phyloP scores from a whole-genome alignment of 2,329 filamentous ascomycete genomes.

The Leptographium galeiforme region DNA sequence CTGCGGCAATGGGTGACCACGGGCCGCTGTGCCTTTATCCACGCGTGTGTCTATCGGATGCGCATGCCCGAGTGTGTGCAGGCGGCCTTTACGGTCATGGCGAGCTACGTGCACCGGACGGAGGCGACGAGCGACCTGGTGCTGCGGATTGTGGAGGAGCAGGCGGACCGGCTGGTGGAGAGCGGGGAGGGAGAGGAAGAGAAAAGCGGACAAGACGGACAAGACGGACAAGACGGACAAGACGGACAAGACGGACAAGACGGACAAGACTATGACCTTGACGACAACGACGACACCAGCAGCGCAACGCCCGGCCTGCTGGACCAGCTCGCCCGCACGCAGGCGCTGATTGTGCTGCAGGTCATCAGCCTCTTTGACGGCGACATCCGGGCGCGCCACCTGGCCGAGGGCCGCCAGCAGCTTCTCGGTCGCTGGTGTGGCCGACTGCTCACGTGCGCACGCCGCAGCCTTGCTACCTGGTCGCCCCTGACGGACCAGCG shows the following conservation, averaged over 20 bases:
- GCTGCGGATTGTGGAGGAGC: conserved; percentile 12
- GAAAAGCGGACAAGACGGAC: too few species aligned
- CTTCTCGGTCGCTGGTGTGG: neutral
- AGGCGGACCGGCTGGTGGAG: conserved; percentile 2
- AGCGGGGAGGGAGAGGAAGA: too few species aligned
- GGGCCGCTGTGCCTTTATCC: conserved; percentile 19
- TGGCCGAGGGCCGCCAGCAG: conserved; percentile 21
- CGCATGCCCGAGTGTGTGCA: conserved; percentile 16
- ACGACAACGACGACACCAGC: neutral
- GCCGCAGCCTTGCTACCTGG: neutral
- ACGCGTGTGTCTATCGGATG: conserved; percentile 15
- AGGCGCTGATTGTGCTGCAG: conserved; percentile 36
- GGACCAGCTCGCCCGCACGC: conserved; percentile 26
- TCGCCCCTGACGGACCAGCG: neutral
- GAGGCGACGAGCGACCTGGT: conserved; percentile 7
- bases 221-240: too few species aligned
- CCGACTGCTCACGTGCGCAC: neutral
- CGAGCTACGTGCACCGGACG: conserved; percentile 12
- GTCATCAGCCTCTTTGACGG: conserved; percentile 37
- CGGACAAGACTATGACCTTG: neutral
- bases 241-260: too few species aligned
- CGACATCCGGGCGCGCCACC: conserved; percentile 26
- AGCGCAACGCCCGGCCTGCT: conserved; percentile 3
- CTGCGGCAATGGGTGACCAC: conserved; percentile 15
- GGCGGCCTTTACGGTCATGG: conserved; percentile 16